Conservation (phyloP, 371 early-diverging fungal genomes). For the Nematocida ausubeli region DNA sequence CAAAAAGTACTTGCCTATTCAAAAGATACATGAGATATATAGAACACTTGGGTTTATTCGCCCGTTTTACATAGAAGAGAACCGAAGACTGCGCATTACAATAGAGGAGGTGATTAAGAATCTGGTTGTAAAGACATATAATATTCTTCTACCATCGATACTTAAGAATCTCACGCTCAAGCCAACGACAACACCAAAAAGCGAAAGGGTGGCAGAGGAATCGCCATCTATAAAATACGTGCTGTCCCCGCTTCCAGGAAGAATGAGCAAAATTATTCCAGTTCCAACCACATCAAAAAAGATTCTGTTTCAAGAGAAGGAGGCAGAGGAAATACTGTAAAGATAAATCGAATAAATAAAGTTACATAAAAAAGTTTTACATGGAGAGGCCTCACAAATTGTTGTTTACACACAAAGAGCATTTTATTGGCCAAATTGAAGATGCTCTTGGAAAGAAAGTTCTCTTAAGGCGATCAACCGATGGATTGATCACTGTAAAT, state of each 20-base stretch:
- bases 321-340: not conserved
- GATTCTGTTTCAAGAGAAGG: constrained; percentile 9
- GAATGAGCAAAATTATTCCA: constrained; percentile 56
- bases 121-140: constrained; percentile 28
- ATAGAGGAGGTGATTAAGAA: constrained; percentile 32
- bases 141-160: constrained; percentile 14
- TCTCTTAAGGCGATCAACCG: not conserved
- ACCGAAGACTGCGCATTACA: not conserved
- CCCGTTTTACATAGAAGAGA: constrained; percentile 16
- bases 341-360: not conserved
- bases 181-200: no score
- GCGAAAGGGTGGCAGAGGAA: not conserved
- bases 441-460: not conserved
- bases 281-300: constrained; percentile 8
- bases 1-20: not conserved
- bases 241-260: constrained; percentile 47
- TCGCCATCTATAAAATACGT: constrained; percentile 17
- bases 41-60: constrained; percentile 29
- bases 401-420: not conserved
- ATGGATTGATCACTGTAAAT: not conserved
- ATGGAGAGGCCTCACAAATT: not conserved
- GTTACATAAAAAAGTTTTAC: not conserved
- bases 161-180: not conserved
- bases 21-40: constrained; percentile 7
- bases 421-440: not conserved